Conservation (phyloP, 2,329 filamentous ascomycete species). For the Byssothecium circinans region DNA sequence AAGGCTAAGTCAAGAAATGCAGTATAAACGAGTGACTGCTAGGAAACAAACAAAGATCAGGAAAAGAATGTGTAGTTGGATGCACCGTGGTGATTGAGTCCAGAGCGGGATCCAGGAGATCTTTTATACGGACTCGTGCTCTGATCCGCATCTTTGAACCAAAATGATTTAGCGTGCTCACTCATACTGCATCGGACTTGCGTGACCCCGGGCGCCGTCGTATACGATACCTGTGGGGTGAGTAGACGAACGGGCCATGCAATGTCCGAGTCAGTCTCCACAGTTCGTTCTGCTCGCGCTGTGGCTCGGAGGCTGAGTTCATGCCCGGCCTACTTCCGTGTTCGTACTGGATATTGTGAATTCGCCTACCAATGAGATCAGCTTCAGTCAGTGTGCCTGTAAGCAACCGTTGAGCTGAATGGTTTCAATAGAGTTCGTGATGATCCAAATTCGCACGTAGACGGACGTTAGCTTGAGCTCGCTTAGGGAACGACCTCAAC, state of each 20-base stretch:
- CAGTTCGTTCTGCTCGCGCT: not conserved
- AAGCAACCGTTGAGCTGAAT: not conserved
- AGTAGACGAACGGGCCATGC: not conserved
- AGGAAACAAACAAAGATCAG: not conserved
- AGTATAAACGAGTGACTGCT: slow-evolving; percentile 5
- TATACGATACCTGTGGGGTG: not conserved
- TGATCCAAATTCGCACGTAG: not conserved
- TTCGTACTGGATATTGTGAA: not conserved
- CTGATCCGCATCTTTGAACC: not conserved
- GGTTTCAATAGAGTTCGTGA: not conserved
- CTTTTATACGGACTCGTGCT: slow-evolving; percentile 1
- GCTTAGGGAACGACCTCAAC: not conserved
- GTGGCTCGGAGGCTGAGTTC: not conserved
- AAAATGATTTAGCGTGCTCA: not conserved
- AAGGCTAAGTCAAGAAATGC: slow-evolving; percentile 1
- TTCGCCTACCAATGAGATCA: not conserved
- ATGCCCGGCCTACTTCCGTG: not conserved
- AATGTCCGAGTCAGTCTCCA: slow-evolving; percentile 2
- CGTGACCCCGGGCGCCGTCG: not conserved
- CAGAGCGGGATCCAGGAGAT: not conserved
- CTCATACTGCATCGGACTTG: not conserved
- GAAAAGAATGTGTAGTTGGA: not conserved
- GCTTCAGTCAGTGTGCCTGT: not conserved
- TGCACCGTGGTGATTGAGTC: not conserved
- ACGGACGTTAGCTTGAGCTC: not conserved